Conservation (phyloP, 352 stramenopile species). For the Blastocystis hominis region DNA sequence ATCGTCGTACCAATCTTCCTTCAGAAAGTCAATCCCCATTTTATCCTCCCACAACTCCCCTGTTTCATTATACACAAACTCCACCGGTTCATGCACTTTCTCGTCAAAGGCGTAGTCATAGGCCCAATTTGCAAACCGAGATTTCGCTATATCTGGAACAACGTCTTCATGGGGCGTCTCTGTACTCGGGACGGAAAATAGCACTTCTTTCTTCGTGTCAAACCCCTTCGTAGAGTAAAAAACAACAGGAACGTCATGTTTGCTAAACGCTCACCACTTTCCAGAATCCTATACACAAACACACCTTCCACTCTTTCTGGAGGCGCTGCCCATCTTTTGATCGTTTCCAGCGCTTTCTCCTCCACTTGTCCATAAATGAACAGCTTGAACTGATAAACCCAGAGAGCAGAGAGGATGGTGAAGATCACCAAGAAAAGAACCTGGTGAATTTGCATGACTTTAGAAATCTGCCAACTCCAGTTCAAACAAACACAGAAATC, state of each 20-base stretch:
- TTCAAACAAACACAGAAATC: conserved; percentile 67
- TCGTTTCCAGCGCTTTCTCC: not conserved
- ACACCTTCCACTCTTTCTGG: not conserved
- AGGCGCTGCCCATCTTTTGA: not conserved
- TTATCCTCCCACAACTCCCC: conserved; percentile 3
- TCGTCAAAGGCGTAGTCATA: not conserved
- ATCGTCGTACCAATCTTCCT: not conserved
- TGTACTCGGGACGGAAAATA: not conserved
- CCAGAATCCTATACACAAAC: not conserved
- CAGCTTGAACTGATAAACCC: not conserved
- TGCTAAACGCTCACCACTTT: not conserved
- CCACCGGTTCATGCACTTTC: not conserved
- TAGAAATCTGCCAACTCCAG: too few species aligned
- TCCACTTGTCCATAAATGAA: not conserved
- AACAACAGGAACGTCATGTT: not conserved
- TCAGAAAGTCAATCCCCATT: not conserved
- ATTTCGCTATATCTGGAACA: not conserved
- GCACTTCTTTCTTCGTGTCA: not conserved
- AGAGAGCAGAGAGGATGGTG: not conserved
- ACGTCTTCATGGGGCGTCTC: not conserved
- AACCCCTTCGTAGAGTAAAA: not conserved
- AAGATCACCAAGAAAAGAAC: not conserved
- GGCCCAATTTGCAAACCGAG: not conserved
- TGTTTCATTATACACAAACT: conserved; percentile 31
- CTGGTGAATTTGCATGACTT: too few species aligned